Percentiles rank a stretch among this genome's conserved stretches.
phyloP scores from a whole-genome alignment of 2,329 filamentous ascomycete species.

The Phialophora expanda region DNA sequence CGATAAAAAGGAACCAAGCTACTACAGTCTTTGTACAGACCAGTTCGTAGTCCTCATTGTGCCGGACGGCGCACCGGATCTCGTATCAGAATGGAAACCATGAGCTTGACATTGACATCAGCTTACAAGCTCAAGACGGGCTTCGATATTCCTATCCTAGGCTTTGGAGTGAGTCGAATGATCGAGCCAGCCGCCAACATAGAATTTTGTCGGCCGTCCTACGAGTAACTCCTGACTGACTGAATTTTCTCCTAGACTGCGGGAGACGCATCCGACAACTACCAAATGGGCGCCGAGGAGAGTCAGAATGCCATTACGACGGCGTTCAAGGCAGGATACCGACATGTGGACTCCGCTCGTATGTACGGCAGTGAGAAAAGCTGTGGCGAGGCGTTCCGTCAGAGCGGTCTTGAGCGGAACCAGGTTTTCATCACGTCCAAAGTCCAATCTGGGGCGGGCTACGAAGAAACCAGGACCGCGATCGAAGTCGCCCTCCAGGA shows the following conservation, averaged over 20 bases:
- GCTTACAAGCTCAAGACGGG: conserved; percentile 5
- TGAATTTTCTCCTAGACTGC: conserved; percentile 1
- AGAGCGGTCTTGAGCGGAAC: conserved; percentile 60
- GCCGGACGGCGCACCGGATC: too few relatives aligned
- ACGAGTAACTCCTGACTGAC: not conserved
- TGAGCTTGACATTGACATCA: not conserved
- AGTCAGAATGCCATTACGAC: conserved; percentile 49
- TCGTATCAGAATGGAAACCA: too few relatives aligned
- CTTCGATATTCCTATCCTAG: conserved; percentile 2
- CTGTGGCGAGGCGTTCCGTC: conserved; percentile 66
- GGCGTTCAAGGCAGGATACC: conserved; percentile 61
- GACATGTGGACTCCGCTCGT: conserved; percentile 66
- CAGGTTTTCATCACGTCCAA: conserved; percentile 75
- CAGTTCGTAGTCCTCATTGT: too few relatives aligned
- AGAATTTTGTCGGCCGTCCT: not conserved
- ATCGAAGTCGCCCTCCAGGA: conserved; percentile 54
- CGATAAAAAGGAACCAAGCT: too few relatives aligned
- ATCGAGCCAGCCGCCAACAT: not conserved
- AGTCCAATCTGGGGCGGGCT: conserved; percentile 61
- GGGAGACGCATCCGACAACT: not conserved
- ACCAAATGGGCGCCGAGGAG: not conserved
- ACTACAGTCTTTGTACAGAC: too few relatives aligned
- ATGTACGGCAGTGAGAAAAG: conserved; percentile 72
- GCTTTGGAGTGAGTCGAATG: conserved; percentile 3
- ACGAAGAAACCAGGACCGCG: conserved; percentile 63